Conservation (phyloP, 108 stramenopile genomes). For the Phaeodactylum tricornutum region DNA sequence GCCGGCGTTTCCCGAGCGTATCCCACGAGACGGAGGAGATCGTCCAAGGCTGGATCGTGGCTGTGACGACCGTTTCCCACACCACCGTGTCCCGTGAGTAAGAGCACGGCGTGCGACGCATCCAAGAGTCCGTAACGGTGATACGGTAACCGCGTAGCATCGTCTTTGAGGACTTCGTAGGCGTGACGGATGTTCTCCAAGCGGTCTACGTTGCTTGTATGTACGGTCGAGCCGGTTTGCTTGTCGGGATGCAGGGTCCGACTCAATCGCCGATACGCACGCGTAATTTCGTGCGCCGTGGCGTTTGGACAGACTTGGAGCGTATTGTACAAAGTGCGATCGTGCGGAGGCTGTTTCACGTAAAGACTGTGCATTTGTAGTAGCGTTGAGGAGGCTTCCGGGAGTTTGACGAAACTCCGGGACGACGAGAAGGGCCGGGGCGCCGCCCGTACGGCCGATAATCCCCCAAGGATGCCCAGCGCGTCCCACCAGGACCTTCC, state of each 20-base stretch:
- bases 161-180: slow-evolving; percentile 64
- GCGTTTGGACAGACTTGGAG: slow-evolving; percentile 64
- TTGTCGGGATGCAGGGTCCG: slow-evolving; percentile 84
- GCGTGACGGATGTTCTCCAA: slow-evolving; percentile 43
- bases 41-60: slow-evolving; percentile 1
- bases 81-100: slow-evolving; percentile 30
- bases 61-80: background rate
- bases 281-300: slow-evolving; percentile 55
- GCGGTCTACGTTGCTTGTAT: background rate
- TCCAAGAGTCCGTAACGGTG: slow-evolving; percentile 59
- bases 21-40: slow-evolving; percentile 29
- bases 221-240: background rate
- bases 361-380: slow-evolving; percentile 39
- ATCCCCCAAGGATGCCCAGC: too few species aligned
- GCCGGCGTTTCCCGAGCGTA: slow-evolving; percentile 7
- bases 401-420: too few species aligned
- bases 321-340: slow-evolving; percentile 58
- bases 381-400: slow-evolving; percentile 28
- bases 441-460: too few species aligned
- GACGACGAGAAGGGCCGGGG: too few species aligned
- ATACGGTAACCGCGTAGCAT: slow-evolving; percentile 63
- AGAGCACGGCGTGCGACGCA: slow-evolving; percentile 32
- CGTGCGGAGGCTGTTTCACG: slow-evolving; percentile 49
- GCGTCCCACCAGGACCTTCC: too few species aligned
- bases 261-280: slow-evolving; percentile 50